Percentiles rank a stretch among this genome's conserved stretches.
phyloP scores from a whole-genome alignment of 257 asterid genomes.

The Coffea canephora region DNA sequence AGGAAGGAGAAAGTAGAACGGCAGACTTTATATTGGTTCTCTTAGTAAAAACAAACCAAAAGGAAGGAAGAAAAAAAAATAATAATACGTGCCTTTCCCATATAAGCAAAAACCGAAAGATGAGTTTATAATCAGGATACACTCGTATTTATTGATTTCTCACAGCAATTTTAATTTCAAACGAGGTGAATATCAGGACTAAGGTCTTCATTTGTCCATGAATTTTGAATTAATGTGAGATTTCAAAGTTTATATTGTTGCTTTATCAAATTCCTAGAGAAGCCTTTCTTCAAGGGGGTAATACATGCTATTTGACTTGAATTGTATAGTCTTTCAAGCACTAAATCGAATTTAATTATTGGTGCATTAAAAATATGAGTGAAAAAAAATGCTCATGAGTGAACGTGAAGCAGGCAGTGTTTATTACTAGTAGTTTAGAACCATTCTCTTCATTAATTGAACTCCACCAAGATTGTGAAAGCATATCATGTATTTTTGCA shows the following conservation, averaged over 20 bases:
- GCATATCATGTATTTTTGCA: constrained; percentile 8
- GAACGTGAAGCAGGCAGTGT: neutral
- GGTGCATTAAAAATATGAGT: neutral
- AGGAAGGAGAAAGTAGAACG: neutral
- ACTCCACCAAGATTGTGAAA: neutral
- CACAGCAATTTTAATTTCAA: too few species aligned
- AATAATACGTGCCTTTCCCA: neutral
- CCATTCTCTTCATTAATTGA: neutral
- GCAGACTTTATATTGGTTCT: too few species aligned
- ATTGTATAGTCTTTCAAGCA: neutral
- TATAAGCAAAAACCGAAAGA: neutral
- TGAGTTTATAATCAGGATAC: neutral
- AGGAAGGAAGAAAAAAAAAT: neutral
- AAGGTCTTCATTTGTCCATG: neutral
- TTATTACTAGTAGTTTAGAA: too few species aligned
- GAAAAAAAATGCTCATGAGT: neutral
- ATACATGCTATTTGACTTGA: neutral
- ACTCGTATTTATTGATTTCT: too few species aligned
- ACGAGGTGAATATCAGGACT: neutral
- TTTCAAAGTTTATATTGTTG: too few species aligned
- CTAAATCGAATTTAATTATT: neutral
- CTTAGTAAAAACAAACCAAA: neutral
- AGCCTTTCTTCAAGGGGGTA: neutral
- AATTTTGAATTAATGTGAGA: neutral
- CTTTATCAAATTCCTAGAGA: neutral